These are phyloP conservation scores for Neophaeococcomyces mojaviensis DNA, from an alignment of 2,329 filamentous ascomycete genomes.

Conservation along the genomic window DNA sequence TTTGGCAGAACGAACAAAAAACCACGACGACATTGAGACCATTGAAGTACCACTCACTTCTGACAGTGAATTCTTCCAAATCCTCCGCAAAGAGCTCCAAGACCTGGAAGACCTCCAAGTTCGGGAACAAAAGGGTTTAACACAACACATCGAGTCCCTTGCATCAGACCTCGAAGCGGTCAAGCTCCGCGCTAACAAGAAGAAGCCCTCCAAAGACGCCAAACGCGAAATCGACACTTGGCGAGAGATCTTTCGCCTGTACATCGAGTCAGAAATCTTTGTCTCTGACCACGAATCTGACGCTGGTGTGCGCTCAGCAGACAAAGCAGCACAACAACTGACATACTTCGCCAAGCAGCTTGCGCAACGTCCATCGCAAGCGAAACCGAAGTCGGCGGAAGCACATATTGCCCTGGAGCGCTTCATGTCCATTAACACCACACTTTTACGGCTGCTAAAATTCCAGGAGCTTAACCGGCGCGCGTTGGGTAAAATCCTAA, in stretches of 20 bases:
- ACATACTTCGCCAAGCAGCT: slow-evolving; percentile 56
- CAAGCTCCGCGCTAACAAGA: slow-evolving; percentile 39
- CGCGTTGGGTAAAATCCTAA: slow-evolving; percentile 75
- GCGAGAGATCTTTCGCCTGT: slow-evolving; percentile 75
- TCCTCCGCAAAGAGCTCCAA: slow-evolving; percentile 63
- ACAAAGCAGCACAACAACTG: slow-evolving; percentile 59
- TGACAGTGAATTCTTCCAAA: slow-evolving; percentile 71
- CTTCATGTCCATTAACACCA: slow-evolving; percentile 66
- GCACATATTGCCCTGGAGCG: slow-evolving; percentile 58
- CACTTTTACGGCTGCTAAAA: slow-evolving; percentile 69
- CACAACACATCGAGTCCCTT: slow-evolving; percentile 54
- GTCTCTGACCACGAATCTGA: slow-evolving; percentile 69
- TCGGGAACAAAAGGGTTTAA: slow-evolving; percentile 58
- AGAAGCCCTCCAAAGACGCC: slow-evolving; percentile 53
- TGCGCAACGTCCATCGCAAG: slow-evolving; percentile 50
- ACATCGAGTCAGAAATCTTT: slow-evolving; percentile 72
- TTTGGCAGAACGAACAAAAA: slow-evolving; percentile 1
- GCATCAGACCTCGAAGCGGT: slow-evolving; percentile 55
- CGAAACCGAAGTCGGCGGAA: slow-evolving; percentile 55
- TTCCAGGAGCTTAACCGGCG: slow-evolving; percentile 78
- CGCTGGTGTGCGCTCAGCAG: slow-evolving; percentile 59
- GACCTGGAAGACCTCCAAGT: slow-evolving; percentile 62
- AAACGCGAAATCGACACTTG: slow-evolving; percentile 62
- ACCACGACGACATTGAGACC: slow-evolving; percentile 28
- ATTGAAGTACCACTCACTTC: slow-evolving; percentile 72